These are phyloP conservation scores for Limnomonas spitsbergensis DNA, from an alignment of 139 green algal genomes.

Conservation along the genomic window DNA sequence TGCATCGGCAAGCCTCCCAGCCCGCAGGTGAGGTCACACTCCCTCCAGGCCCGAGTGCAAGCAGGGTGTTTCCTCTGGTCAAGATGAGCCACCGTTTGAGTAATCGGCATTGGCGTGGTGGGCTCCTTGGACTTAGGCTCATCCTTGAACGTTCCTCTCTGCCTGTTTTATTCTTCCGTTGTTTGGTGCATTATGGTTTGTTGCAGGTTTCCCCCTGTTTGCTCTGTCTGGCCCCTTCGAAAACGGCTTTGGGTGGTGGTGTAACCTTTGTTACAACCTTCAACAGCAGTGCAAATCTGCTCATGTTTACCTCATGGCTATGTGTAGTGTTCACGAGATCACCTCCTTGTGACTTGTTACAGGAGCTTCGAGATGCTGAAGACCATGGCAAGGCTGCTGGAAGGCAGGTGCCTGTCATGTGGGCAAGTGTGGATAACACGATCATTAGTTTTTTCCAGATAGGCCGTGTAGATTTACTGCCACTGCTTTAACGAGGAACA, in stretches of 20 bases:
- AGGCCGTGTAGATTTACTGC: neutral
- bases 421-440: neutral
- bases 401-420: neutral
- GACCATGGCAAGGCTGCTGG: neutral
- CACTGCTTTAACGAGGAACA: neutral
- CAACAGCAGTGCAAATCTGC: neutral
- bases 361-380: neutral
- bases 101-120: neutral
- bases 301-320: neutral
- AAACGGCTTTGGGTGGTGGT: no score
- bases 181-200: no score
- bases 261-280: no score
- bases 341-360: neutral
- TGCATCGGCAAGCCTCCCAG: neutral
- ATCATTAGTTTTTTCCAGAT: slow-evolving; percentile 2
- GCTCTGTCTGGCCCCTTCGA: no score
- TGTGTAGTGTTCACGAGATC: neutral
- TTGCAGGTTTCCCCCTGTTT: no score
- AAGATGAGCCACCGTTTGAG: neutral
- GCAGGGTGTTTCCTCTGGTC: neutral
- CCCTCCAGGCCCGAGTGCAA: neutral
- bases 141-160: no score
- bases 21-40: neutral
- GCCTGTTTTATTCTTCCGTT: no score
- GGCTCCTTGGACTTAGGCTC: no score